phyloP scores from a whole-genome alignment of 2,329 filamentous ascomycete genomes.

The Aaosphaeria pasadenensis region DNA sequence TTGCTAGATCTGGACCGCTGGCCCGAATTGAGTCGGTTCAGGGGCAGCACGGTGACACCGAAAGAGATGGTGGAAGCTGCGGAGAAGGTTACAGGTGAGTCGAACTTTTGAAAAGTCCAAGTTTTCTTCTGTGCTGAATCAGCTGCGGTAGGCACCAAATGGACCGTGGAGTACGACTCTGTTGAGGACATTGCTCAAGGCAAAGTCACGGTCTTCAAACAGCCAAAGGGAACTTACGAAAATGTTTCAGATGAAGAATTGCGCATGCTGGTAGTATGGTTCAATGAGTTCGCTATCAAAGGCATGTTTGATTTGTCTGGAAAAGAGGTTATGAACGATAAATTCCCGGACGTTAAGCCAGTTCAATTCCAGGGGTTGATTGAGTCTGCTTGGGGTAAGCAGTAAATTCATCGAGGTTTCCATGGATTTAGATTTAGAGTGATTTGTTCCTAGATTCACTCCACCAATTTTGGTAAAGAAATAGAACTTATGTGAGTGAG shows the following conservation, averaged over 20 bases:
- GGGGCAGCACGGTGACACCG: conserved; percentile 44
- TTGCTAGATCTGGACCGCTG: conserved; percentile 15
- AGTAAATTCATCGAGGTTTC: not conserved
- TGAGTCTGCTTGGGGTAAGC: not conserved
- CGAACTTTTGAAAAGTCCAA: not conserved
- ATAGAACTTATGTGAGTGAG: no score
- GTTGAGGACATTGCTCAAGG: conserved; percentile 5
- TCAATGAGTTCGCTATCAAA: not conserved
- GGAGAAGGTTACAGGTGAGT: conserved; percentile 39
- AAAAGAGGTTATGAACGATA: not conserved
- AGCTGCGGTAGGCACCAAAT: not conserved
- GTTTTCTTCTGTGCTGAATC: not conserved
- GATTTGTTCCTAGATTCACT: no score
- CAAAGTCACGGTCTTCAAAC: conserved; percentile 7
- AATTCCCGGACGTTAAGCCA: not conserved
- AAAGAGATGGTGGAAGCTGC: conserved; percentile 46
- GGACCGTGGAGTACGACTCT: conserved; percentile 7
- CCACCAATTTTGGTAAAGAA: no score
- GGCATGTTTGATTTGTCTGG: not conserved
- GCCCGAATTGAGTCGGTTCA: conserved; percentile 33
- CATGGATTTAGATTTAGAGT: no score
- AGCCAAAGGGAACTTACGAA: conserved; percentile 5
- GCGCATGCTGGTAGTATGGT: not conserved
- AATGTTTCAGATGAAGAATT: not conserved
- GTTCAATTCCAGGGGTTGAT: not conserved